Base-by-base conservation (phyloP, 768 basidiomycete species). In the Agaricus sinodeliciosus region DNA sequence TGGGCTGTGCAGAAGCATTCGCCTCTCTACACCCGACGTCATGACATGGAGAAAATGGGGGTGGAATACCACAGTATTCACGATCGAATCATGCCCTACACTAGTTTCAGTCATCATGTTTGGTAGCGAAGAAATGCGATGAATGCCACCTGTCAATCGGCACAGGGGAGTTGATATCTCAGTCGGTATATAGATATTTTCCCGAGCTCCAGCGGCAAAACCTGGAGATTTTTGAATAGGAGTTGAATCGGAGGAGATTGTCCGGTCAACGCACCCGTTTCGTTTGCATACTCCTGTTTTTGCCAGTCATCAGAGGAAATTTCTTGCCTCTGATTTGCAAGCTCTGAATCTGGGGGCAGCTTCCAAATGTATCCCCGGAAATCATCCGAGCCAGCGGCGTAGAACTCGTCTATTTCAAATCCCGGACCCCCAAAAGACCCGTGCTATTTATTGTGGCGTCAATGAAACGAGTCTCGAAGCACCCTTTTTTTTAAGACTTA, bases 331-430 rank as follows among this genome's bases (percentile, higher is more conserved):
- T 66, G 65, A 22, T 73, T 72, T 1, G 61, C 54, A 42, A 89
- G 71, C 13, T 69, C 66, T 9, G 59, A 53, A 3, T 76, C 56
- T 11, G 75, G 60, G 3, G 90, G 90, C 34, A 93, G 70, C 58
- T 77, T 80, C 90, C 90, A 93, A 19, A 90, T 63, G 58, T 92
- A 92, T 16, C 75, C 80, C 35, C 82, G 74, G 62, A 91, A 92
- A 64, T 92, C 87, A 62, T 93, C 90, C 9, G 87, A 90, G 13
- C 90, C 90, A n/a, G 79, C 78, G 34, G 76, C 76, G 60, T 84
- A 92, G 59, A 84, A 79, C 27, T 73, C 64, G 50, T 87, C 85
- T 19, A 59, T 66, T 43, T 76, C 71, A 26, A 76, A 60, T 3
- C 76, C 77, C 1, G 76, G 74, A 2, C 81, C 79, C 35, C 90